Percentiles rank a stretch among this genome's conserved stretches.
These are phyloP conservation scores for Austroboletus novae-zelandiae DNA, from an alignment of 1,284 basidiomycete genomes.

Conservation along the genomic window DNA sequence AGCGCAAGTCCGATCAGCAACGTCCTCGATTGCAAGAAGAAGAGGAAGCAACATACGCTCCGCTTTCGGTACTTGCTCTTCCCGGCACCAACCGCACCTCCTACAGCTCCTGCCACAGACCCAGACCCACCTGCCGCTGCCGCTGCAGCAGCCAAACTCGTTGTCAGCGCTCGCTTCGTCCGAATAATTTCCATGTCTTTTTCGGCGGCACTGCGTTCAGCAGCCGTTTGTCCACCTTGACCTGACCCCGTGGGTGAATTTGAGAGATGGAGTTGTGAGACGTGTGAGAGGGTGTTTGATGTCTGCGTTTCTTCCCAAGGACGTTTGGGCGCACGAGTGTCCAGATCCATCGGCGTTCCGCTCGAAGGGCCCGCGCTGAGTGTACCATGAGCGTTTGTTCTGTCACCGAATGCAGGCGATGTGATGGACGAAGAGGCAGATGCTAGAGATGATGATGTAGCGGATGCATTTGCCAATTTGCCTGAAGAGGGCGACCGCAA, in stretches of 20 bases:
- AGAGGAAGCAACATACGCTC: constrained; percentile 53
- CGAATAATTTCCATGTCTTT: constrained; percentile 80
- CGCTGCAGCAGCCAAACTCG: constrained; percentile 41
- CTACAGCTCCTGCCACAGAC: constrained; percentile 22
- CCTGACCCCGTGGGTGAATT: constrained; percentile 8
- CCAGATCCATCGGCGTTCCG: constrained; percentile 22
- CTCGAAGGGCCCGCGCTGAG: constrained; percentile 20
- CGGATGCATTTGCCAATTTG: constrained; percentile 12
- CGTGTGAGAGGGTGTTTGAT: constrained; percentile 16
- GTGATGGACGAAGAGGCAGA: constrained; percentile 13
- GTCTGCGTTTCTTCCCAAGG: constrained; percentile 65
- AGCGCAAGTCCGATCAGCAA: constrained; percentile 21
- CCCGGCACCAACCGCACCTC: constrained; percentile 25
- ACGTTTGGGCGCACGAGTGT: constrained; percentile 59
- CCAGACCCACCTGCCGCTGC: constrained; percentile 34
- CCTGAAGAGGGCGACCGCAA: constrained; percentile 40
- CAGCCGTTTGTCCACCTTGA: constrained; percentile 21
- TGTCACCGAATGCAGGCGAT: constrained; percentile 22
- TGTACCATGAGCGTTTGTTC: constrained; percentile 16
- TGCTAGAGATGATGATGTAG: constrained; percentile 10
- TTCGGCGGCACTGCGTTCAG: constrained; percentile 59
- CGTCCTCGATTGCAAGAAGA: constrained; percentile 12
- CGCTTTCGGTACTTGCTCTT: constrained; percentile 80
- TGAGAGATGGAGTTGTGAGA: constrained; percentile 29
- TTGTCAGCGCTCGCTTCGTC: constrained; percentile 67